These are phyloP conservation scores for Fusarium fracticaudum DNA, from an alignment of 2,329 filamentous ascomycete genomes.

Conservation along the genomic window DNA sequence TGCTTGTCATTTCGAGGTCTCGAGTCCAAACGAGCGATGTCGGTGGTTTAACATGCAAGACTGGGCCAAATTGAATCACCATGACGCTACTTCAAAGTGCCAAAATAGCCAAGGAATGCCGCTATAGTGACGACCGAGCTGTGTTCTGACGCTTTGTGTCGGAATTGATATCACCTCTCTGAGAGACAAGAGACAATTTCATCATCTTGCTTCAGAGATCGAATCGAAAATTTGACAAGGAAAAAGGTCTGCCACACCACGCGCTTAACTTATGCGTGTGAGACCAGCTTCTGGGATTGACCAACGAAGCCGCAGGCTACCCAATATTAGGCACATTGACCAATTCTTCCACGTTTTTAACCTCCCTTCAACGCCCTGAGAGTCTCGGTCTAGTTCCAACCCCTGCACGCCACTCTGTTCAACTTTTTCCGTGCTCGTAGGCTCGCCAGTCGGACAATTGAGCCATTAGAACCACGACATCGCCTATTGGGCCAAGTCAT, in stretches of 20 bases:
- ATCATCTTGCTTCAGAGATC: conserved; percentile 4
- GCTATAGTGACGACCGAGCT: neutral
- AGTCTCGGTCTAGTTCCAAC: conserved; percentile 22
- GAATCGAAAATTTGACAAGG: conserved; percentile 17
- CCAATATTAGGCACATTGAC: conserved; percentile 3
- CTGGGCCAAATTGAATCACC: conserved; percentile 32
- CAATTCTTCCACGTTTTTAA: conserved; percentile 42
- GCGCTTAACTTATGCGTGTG: conserved; percentile 33
- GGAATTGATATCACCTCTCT: neutral
- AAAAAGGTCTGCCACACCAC: conserved; percentile 26
- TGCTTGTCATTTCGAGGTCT: conserved; percentile 31
- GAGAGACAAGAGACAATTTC: neutral
- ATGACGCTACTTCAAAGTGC: conserved; percentile 27
- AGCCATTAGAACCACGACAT: conserved; percentile 4
- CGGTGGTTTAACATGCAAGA: conserved; percentile 6
- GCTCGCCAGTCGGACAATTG: conserved; percentile 18
- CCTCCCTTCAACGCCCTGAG: conserved; percentile 23
- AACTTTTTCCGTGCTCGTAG: conserved; percentile 1
- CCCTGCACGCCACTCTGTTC: conserved; percentile 36
- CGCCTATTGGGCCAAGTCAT: conserved; percentile 22
- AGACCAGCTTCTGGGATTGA: conserved; percentile 28
- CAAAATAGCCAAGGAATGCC: neutral
- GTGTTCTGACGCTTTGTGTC: conserved; percentile 13
- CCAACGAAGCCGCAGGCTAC: conserved; percentile 17
- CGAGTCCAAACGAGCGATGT: conserved; percentile 27